These are phyloP conservation scores for Blastomyces emzantsi DNA, from an alignment of 2,329 filamentous ascomycete genomes.

Conservation along the genomic window DNA sequence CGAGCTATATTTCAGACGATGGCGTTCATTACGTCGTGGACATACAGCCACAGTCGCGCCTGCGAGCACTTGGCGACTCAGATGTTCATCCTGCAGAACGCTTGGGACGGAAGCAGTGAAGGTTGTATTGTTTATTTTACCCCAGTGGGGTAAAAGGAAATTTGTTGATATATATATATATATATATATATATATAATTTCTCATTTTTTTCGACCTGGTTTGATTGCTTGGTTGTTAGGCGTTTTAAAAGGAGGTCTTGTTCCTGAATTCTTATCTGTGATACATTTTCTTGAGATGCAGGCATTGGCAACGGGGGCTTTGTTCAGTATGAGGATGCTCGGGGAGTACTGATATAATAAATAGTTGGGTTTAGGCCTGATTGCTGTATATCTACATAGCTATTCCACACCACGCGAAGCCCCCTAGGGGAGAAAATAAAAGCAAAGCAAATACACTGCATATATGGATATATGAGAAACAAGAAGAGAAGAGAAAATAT, in stretches of 20 bases:
- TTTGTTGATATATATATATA: background rate
- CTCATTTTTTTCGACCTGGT: background rate
- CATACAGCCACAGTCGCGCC: constrained; percentile 28
- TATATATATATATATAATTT: background rate
- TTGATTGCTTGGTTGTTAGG: background rate
- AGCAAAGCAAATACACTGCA: background rate
- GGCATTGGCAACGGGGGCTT: background rate
- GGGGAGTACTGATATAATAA: background rate
- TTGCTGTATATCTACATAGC: too few relatives aligned
- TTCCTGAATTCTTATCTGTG: background rate
- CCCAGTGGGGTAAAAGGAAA: background rate
- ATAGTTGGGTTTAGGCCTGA: background rate
- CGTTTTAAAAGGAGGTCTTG: background rate
- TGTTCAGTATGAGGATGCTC: background rate
- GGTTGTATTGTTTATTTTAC: background rate
- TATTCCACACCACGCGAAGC: background rate
- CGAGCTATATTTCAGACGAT: constrained; percentile 68
- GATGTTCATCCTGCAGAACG: constrained; percentile 44
- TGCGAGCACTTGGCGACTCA: constrained; percentile 17
- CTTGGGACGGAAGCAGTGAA: background rate
- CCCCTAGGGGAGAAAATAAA: background rate
- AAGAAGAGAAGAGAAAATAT: background rate
- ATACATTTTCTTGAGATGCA: too few relatives aligned
- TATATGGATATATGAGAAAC: background rate
- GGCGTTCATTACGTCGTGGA: constrained; percentile 65